Conservation (phyloP, 2,329 filamentous ascomycete genomes). For the Clonostachys rhizophaga region DNA sequence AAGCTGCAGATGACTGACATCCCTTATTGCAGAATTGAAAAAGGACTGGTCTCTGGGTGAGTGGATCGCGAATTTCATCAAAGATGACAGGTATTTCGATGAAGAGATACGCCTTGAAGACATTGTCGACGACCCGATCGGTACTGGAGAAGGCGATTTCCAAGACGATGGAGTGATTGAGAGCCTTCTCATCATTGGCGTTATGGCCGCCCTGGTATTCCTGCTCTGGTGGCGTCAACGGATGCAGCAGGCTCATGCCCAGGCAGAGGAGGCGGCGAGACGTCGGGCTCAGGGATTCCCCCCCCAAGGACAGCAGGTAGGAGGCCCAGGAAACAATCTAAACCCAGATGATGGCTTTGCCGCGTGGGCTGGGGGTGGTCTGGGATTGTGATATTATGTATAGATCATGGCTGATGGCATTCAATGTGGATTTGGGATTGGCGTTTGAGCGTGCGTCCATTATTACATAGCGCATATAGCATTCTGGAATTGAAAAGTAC, state of each 20-base stretch:
- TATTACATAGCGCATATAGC: too few species aligned
- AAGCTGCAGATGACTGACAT: not conserved
- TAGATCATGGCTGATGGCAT: too few species aligned
- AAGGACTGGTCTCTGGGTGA: slow-evolving; percentile 77
- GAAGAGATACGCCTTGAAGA: slow-evolving; percentile 55
- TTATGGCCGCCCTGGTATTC: slow-evolving; percentile 70
- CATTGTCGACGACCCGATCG: slow-evolving; percentile 47
- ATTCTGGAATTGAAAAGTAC: too few species aligned
- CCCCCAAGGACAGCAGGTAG: slow-evolving; percentile 12
- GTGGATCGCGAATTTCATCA: slow-evolving; percentile 83
- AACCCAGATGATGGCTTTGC: slow-evolving; percentile 17
- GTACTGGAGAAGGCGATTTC: slow-evolving; percentile 54
- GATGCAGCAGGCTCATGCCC: slow-evolving; percentile 53
- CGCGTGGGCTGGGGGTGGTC: slow-evolving; percentile 27
- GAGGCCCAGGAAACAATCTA: slow-evolving; percentile 6
- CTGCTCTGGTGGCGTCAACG: slow-evolving; percentile 79
- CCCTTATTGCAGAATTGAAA: slow-evolving; percentile 47
- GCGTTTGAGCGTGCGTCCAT: too few species aligned
- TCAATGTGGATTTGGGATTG: too few species aligned
- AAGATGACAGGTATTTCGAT: slow-evolving; percentile 61
- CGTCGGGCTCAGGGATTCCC: slow-evolving; percentile 22
- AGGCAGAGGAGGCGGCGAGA: slow-evolving; percentile 21
- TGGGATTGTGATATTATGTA: slow-evolving; percentile 16
- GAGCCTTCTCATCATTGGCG: slow-evolving; percentile 74
- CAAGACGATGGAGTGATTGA: slow-evolving; percentile 79